Conservation (phyloP, 2,329 filamentous ascomycete species). For the Pseudogymnoascus destructans region DNA sequence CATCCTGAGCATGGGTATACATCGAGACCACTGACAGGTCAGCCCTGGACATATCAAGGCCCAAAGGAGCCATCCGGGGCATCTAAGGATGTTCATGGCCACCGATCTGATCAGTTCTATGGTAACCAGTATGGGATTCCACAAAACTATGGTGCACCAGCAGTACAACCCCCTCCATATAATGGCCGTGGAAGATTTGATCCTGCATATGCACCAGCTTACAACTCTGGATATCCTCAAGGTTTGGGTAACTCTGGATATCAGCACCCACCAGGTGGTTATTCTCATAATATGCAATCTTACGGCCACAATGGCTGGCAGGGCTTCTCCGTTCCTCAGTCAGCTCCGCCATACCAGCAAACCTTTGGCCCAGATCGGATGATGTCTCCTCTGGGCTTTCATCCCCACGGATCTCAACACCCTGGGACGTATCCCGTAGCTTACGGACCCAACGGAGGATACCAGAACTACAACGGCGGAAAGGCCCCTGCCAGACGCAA, state of each 20-base stretch:
- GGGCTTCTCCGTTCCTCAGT: neutral
- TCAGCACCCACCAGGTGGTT: neutral
- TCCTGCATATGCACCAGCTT: neutral
- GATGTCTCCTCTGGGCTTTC: neutral
- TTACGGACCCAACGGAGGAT: neutral
- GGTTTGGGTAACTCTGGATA: neutral
- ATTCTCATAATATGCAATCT: neutral
- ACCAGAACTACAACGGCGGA: neutral
- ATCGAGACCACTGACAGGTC: slow-evolving; percentile 2
- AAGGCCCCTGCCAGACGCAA: neutral
- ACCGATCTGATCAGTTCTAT: neutral
- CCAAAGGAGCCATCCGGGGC: neutral
- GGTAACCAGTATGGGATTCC: neutral
- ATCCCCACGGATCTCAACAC: neutral
- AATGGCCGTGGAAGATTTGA: neutral
- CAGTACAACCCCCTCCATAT: slow-evolving; percentile 8
- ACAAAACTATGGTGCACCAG: neutral
- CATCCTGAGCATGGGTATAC: neutral
- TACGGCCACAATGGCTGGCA: neutral
- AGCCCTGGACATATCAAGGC: neutral
- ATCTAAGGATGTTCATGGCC: neutral
- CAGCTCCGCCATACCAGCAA: slow-evolving; percentile 9
- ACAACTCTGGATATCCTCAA: neutral
- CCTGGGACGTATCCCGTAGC: neutral
- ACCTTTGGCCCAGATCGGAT: neutral